Percentiles rank a stretch among this genome's conserved stretches.
Conservation (phyloP, 2,329 filamentous ascomycete species). For the Fusarium virguliforme region DNA sequence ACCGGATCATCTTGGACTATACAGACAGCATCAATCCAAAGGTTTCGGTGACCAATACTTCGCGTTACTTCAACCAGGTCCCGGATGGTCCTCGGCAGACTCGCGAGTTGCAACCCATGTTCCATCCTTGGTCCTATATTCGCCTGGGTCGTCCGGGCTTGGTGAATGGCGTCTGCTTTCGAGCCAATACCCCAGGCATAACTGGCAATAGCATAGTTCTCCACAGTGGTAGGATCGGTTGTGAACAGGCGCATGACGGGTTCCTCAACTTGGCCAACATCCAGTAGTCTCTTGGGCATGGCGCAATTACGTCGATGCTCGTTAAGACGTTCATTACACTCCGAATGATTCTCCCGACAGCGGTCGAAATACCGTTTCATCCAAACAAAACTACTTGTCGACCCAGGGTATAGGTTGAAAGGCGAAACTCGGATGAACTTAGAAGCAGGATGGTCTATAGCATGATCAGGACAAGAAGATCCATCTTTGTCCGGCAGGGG, state of each 20-base stretch:
- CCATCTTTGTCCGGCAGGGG: background rate
- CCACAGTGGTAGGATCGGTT: background rate
- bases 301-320: conserved; percentile 4
- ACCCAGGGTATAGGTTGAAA: conserved; percentile 7
- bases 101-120: conserved; percentile 1
- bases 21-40: conserved; percentile 2
- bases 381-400: conserved; percentile 1
- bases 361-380: background rate
- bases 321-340: background rate
- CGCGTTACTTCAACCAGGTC: conserved; percentile 6
- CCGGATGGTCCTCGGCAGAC: conserved; percentile 3
- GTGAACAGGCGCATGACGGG: conserved; percentile 1
- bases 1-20: conserved; percentile 2
- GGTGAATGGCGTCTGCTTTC: background rate
- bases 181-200: conserved; percentile 7
- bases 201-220: conserved; percentile 2
- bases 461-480: background rate
- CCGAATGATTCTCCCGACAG: conserved; percentile 1
- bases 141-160: background rate
- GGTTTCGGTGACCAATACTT: background rate
- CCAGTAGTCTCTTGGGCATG: conserved; percentile 5
- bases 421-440: background rate
- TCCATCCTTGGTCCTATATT: conserved; percentile 2
- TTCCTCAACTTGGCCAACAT: conserved; percentile 3
- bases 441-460: conserved; percentile 8